phyloP scores from a whole-genome alignment of 768 basidiomycete genomes.

The Mycena galopus region DNA sequence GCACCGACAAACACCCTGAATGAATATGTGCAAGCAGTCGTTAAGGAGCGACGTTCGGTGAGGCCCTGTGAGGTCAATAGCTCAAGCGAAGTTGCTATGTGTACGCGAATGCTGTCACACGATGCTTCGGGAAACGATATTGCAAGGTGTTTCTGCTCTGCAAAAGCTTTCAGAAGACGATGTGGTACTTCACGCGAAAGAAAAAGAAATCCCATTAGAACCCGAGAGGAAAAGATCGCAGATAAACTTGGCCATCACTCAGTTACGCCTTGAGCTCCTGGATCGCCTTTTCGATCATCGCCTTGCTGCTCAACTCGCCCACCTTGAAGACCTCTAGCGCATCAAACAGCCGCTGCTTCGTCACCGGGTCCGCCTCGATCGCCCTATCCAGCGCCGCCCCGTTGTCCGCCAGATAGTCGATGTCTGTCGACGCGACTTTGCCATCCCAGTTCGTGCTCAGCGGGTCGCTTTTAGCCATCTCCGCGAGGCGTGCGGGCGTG shows the following conservation, averaged over 20 bases:
- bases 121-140: no score
- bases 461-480: constrained; percentile 22
- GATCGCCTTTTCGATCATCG: not conserved
- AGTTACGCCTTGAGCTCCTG: not conserved
- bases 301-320: constrained; percentile 42
- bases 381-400: constrained; percentile 45
- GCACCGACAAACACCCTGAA: no score
- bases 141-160: no score
- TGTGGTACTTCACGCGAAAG: no score
- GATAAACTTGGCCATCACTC: not conserved
- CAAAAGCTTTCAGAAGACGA: no score
- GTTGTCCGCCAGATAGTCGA: constrained; percentile 47
- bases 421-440: constrained; percentile 26
- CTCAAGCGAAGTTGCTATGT: no score
- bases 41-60: no score
- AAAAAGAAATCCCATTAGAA: not conserved
- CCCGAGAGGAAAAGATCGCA: not conserved
- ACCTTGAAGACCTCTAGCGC: constrained; percentile 52
- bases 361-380: constrained; percentile 47
- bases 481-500: constrained; percentile 25
- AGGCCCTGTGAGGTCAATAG: no score
- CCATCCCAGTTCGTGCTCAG: constrained; percentile 26
- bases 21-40: no score
- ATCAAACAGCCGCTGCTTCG: constrained; percentile 51
- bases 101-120: no score